Evolutionary conservation across 2,329 filamentous ascomycete species (phyloP), one percentile per base, ranked within the genome.

Genomic region (Basipetospora sp.): DNA sequence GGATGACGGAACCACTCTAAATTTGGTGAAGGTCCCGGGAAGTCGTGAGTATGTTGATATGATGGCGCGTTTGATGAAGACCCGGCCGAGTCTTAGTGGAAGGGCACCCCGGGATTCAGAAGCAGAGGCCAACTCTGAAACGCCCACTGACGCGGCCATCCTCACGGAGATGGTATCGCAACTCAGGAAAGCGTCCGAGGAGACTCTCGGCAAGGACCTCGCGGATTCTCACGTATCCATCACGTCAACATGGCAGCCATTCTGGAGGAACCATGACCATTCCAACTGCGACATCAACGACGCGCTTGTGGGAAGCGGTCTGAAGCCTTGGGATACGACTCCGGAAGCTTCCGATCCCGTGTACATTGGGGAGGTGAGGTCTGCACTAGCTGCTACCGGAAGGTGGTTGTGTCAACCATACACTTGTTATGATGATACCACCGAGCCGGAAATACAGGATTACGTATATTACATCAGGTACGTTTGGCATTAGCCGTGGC

Each of bases 391-490:
- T 2, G 33, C 33, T 9, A 35, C 20, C 9, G 33, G 33, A 35
- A 35, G 22, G 11, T 16, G 13, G 8, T n/a, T 35, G 20, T 35
- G 33, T 15, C 15, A 35, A 15, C 22, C 33, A 9, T 35, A 35
- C 15, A 25, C 20, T 5, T 26, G 33, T 8, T 16, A 35, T 10
- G 22, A 20, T 6, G 22, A 16, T 13, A 11, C 8, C 6, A 8
- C 4, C 15, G 18, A 6, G 13, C 18, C 33, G 8, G 33, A 28
- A 11, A 15, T 35, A 5, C 8, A 11, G 1, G 20, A 35, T 11
- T 35, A 35, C 15, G 17, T 35, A 14, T 35, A 27, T 26, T 35
- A 35, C 17, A 35, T 35, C 22, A 35, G 33, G 33, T 35, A 26
- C 8, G 33, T 32, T 3, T 32, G 10, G 26, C 15, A 22, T 4